Conservation (phyloP, 768 basidiomycete species). For the Collybia mongolica region DNA sequence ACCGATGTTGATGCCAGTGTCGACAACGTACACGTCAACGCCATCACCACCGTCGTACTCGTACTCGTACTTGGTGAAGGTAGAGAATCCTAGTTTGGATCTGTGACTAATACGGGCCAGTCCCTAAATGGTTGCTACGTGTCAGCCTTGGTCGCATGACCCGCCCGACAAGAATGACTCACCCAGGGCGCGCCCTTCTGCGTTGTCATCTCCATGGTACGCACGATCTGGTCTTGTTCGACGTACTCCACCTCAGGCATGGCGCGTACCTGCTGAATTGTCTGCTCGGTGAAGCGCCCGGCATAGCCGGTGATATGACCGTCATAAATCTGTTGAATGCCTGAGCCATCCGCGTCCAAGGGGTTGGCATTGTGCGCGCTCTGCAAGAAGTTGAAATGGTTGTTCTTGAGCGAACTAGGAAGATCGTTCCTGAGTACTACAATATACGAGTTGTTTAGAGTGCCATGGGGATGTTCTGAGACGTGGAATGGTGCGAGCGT, state of each 20-base stretch:
- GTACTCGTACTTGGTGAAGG: conserved; percentile 83
- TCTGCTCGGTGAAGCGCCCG: conserved; percentile 68
- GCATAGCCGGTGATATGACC: conserved; percentile 76
- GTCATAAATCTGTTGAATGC: conserved; percentile 76
- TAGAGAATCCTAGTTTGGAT: conserved; percentile 66
- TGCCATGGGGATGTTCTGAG: conserved; percentile 62
- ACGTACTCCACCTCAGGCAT: conserved; percentile 91
- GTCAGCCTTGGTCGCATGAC: conserved; percentile 14
- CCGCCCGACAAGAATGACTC: conserved; percentile 21
- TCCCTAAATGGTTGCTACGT: conserved; percentile 54
- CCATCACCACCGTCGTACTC: conserved; percentile 78
- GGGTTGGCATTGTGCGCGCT: conserved; percentile 56
- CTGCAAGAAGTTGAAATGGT: conserved; percentile 80
- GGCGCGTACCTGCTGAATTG: conserved; percentile 73
- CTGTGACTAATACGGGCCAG: conserved; percentile 95
- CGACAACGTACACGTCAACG: conserved; percentile 88
- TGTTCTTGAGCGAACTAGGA: conserved; percentile 54
- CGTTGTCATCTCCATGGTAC: conserved; percentile 48
- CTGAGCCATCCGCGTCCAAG: conserved; percentile 47
- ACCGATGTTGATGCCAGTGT: conserved; percentile 85
- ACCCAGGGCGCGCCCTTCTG: conserved; percentile 89
- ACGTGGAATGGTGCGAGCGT: conserved; percentile 60
- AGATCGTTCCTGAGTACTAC: conserved; percentile 81
- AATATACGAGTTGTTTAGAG: conserved; percentile 92
- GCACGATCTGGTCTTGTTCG: conserved; percentile 94